Percentiles rank a stretch among this genome's conserved stretches.
Conservation (phyloP, 768 basidiomycete genomes). For the Candolleomyces eurysporus region DNA sequence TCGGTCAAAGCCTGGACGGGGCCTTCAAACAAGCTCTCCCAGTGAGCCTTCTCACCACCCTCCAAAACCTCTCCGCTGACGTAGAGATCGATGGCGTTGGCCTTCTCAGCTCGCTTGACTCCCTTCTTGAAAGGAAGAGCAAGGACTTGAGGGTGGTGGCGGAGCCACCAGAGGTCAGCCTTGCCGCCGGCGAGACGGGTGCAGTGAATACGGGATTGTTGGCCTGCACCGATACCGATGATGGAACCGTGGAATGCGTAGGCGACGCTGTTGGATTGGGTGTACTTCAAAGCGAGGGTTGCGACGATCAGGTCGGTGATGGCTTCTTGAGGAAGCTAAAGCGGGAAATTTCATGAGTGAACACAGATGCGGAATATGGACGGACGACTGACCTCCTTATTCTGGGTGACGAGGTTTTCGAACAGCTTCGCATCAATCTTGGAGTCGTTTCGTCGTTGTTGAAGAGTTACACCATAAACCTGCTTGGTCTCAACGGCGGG, state of each 20-base stretch:
- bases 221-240: slow-evolving; percentile 95
- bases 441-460: slow-evolving; percentile 87
- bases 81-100: slow-evolving; percentile 96
- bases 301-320: slow-evolving; percentile 93
- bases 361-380: not conserved
- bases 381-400: slow-evolving; percentile 60
- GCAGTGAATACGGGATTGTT: slow-evolving; percentile 99
- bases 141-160: slow-evolving; percentile 88
- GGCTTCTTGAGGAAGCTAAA: slow-evolving; percentile 71
- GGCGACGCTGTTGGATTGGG: slow-evolving; percentile 97
- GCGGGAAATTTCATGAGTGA: not conserved
- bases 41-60: slow-evolving; percentile 85
- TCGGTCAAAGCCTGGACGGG: slow-evolving; percentile 62
- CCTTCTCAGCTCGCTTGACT: slow-evolving; percentile 96
- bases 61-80: slow-evolving; percentile 88
- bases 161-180: slow-evolving; percentile 99
- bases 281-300: slow-evolving; percentile 96
- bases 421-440: slow-evolving; percentile 84
- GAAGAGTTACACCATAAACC: slow-evolving; percentile 88
- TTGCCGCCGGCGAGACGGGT: slow-evolving; percentile 96
- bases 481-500: slow-evolving; percentile 86
- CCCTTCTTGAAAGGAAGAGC: slow-evolving; percentile 95
- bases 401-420: slow-evolving; percentile 83
- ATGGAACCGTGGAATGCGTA: slow-evolving; percentile 92
- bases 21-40: slow-evolving; percentile 85